Conservation (phyloP, 179 eudicot genomes). For the Spergularia azorica region DNA sequence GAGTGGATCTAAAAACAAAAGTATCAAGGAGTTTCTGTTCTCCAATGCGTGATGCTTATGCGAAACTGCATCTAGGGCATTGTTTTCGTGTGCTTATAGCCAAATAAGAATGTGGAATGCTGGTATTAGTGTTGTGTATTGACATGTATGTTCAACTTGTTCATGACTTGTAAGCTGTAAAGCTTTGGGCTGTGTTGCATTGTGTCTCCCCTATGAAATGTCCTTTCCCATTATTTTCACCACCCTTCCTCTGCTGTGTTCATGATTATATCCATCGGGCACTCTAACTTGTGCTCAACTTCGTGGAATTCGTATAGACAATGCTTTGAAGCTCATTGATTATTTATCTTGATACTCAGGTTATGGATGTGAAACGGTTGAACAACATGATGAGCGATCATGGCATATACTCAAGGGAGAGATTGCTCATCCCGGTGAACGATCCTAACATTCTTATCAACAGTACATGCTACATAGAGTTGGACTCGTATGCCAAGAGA, state of each 20-base stretch:
- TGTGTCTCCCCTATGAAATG: background rate
- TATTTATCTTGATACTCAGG: conserved; percentile 42
- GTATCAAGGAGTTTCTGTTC: background rate
- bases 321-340: background rate
- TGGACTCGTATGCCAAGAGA: conserved; percentile 81
- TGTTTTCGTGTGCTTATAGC: background rate
- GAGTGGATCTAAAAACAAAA: background rate
- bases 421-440: conserved; percentile 77
- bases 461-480: conserved; percentile 84
- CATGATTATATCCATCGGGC: no score
- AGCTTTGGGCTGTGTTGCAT: background rate
- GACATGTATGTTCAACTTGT: background rate
- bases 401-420: conserved; percentile 88
- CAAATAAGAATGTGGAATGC: background rate
- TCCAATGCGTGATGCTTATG: background rate
- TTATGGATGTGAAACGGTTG: conserved; percentile 79
- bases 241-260: no score
- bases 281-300: background rate
- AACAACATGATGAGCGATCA: conserved; percentile 99
- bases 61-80: background rate
- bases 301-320: background rate
- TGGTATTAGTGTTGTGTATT: background rate
- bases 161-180: background rate
- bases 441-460: conserved; percentile 56
- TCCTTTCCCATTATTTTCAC: background rate